These are phyloP conservation scores for Termitomyces sp. DNA, from an alignment of 768 basidiomycete species.

Conservation along the genomic window DNA sequence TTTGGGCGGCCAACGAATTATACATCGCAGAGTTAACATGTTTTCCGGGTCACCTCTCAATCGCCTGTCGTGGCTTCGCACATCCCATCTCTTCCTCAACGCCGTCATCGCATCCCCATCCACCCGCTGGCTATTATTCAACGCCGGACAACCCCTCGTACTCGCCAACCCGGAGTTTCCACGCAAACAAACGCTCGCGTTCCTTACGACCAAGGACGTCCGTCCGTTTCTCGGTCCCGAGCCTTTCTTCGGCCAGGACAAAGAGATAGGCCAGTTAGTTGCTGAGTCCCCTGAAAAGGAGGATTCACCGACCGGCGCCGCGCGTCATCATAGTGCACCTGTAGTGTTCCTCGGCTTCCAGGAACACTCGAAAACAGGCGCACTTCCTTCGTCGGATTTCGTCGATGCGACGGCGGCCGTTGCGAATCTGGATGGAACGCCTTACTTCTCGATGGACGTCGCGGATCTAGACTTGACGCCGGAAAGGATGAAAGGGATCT, in stretches of 20 bases:
- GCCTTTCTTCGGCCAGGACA: slow-evolving; percentile 70
- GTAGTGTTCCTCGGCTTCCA: slow-evolving; percentile 80
- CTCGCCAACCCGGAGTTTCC: slow-evolving; percentile 30
- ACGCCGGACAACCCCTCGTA: slow-evolving; percentile 64
- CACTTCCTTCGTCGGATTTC: slow-evolving; percentile 65
- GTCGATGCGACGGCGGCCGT: slow-evolving; percentile 48
- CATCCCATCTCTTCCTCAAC: slow-evolving; percentile 73
- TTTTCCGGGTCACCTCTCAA: slow-evolving; percentile 69
- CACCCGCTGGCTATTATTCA: slow-evolving; percentile 78
- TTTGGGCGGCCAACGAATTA: neutral
- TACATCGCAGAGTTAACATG: slow-evolving; percentile 25
- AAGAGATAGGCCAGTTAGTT: slow-evolving; percentile 36
- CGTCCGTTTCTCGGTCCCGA: slow-evolving; percentile 57
- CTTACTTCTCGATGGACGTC: slow-evolving; percentile 83
- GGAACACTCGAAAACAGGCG: slow-evolving; percentile 45
- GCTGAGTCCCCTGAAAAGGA: slow-evolving; percentile 23
- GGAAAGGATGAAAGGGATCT: slow-evolving; percentile 28
- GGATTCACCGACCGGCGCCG: slow-evolving; percentile 43
- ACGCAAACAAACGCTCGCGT: slow-evolving; percentile 35
- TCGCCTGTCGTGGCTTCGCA: slow-evolving; percentile 76
- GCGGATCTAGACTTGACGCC: slow-evolving; percentile 36
- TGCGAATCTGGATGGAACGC: slow-evolving; percentile 66
- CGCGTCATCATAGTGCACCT: slow-evolving; percentile 51
- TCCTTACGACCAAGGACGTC: slow-evolving; percentile 59
- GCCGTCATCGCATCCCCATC: slow-evolving; percentile 52